Conservation (phyloP, 2,329 filamentous ascomycete species). For the Biscogniauxia mediterranea region DNA sequence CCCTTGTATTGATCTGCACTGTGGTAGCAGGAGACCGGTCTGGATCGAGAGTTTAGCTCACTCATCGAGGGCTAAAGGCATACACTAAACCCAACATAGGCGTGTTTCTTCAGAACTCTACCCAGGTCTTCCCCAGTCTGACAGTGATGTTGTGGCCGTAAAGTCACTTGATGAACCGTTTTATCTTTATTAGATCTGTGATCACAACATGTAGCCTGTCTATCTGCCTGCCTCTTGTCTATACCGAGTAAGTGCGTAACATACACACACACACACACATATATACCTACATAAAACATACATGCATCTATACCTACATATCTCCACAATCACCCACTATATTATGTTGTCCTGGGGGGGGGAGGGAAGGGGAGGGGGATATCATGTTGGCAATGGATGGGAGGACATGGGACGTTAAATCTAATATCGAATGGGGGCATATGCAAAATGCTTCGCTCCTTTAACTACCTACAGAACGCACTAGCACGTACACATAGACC, state of each 20-base stretch:
- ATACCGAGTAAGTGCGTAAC: too few species aligned
- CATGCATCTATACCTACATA: too few species aligned
- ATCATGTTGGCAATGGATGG: not conserved
- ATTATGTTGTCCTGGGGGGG: too few species aligned
- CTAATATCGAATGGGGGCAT: not conserved
- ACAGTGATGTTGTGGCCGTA: not conserved
- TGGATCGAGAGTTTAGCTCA: slow-evolving; percentile 22
- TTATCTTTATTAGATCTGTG: not conserved
- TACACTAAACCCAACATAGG: not conserved
- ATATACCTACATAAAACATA: too few species aligned
- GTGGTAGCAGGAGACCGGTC: slow-evolving; percentile 19
- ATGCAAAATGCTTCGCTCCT: not conserved
- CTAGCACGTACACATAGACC: not conserved
- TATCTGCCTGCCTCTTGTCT: too few species aligned
- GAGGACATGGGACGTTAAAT: not conserved
- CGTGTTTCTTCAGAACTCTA: not conserved
- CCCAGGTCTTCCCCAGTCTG: not conserved
- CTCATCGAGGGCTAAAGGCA: slow-evolving; percentile 13
- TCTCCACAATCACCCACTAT: too few species aligned
- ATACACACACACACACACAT: not conserved
- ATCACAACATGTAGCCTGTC: not conserved
- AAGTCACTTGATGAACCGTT: not conserved
- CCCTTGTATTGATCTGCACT: slow-evolving; percentile 16
- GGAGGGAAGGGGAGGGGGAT: not conserved
- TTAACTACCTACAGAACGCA: not conserved